phyloP scores from a whole-genome alignment of 441 rosid species.

The Adansonia rubrostipa region DNA sequence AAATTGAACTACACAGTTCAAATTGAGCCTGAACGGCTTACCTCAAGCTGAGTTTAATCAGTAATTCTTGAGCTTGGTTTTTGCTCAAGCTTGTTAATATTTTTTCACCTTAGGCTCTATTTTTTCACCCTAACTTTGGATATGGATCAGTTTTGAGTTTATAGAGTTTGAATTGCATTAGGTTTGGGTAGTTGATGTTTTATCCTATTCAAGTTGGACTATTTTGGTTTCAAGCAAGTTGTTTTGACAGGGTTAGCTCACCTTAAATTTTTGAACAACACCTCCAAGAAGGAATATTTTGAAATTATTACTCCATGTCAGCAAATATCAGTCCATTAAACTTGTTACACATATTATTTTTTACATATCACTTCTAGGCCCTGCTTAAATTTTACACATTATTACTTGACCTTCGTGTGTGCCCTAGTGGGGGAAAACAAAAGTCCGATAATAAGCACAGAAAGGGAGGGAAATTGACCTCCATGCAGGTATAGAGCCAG shows the following conservation, averaged over 20 bases:
- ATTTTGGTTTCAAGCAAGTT: background rate
- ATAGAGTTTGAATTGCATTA: background rate
- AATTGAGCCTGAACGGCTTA: background rate
- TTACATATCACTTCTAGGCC: background rate
- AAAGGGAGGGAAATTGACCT: too few species aligned
- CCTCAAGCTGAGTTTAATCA: background rate
- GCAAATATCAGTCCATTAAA: background rate
- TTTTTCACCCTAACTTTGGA: slow-evolving; percentile 6
- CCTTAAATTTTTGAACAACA: background rate
- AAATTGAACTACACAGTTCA: background rate
- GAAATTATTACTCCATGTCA: background rate
- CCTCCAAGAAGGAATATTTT: background rate
- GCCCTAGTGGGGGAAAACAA: too few species aligned
- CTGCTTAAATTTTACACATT: background rate
- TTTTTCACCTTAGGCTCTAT: background rate
- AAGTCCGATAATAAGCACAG: too few species aligned
- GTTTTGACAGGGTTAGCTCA: background rate
- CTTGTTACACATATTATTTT: background rate
- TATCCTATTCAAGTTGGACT: background rate
- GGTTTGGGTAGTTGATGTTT: background rate
- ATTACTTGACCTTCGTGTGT: background rate
- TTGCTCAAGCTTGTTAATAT: background rate
- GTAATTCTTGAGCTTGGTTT: background rate
- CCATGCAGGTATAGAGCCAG: too few species aligned
- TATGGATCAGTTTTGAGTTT: background rate